A percentile compares a stretch with the other conserved stretches of the same genome.
These are phyloP conservation scores for Pulveroboletus frians DNA, from an alignment of 768 basidiomycete genomes.

Conservation along the genomic window DNA sequence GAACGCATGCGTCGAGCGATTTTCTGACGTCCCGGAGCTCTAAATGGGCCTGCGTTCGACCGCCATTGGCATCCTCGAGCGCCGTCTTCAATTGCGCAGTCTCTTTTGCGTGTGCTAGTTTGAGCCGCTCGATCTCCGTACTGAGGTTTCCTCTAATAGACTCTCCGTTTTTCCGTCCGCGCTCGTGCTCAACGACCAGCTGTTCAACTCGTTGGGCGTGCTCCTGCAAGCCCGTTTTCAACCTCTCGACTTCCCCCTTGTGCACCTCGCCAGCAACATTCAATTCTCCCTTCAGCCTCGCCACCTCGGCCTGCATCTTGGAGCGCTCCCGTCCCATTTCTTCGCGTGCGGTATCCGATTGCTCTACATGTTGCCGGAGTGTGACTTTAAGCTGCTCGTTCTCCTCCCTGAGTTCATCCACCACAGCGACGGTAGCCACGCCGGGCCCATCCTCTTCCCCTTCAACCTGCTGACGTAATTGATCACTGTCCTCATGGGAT, in stretches of 20 bases:
- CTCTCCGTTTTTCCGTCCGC: slow-evolving; percentile 23
- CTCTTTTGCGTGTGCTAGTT: slow-evolving; percentile 10
- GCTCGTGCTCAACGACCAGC: slow-evolving; percentile 22
- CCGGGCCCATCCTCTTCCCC: slow-evolving; percentile 12
- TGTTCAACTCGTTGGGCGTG: slow-evolving; percentile 17
- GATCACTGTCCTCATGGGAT: slow-evolving; percentile 11
- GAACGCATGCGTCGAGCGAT: slow-evolving; percentile 15
- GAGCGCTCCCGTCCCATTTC: slow-evolving; percentile 9
- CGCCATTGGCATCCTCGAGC: slow-evolving; percentile 24
- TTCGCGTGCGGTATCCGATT: slow-evolving; percentile 7
- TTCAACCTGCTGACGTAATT: slow-evolving; percentile 9
- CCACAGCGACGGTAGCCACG: neutral
- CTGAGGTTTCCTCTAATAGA: slow-evolving; percentile 6
- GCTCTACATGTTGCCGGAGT: slow-evolving; percentile 15
- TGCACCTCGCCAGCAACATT: slow-evolving; percentile 1
- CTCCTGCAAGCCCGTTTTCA: slow-evolving; percentile 16
- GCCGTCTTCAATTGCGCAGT: slow-evolving; percentile 12
- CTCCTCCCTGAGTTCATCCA: slow-evolving; percentile 1
- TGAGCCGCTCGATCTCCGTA: slow-evolving; percentile 1
- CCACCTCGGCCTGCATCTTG: slow-evolving; percentile 9
- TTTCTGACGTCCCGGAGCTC: slow-evolving; percentile 22
- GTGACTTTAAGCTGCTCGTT: slow-evolving; percentile 13
- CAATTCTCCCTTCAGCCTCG: slow-evolving; percentile 13
- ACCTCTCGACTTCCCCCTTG: slow-evolving; percentile 14
- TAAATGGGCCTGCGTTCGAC: slow-evolving; percentile 14